A percentile compares a stretch with the other conserved stretches of the same genome.
Evolutionary conservation across 768 basidiomycete species (phyloP).

Genomic region (Rickenella mellea): DNA sequence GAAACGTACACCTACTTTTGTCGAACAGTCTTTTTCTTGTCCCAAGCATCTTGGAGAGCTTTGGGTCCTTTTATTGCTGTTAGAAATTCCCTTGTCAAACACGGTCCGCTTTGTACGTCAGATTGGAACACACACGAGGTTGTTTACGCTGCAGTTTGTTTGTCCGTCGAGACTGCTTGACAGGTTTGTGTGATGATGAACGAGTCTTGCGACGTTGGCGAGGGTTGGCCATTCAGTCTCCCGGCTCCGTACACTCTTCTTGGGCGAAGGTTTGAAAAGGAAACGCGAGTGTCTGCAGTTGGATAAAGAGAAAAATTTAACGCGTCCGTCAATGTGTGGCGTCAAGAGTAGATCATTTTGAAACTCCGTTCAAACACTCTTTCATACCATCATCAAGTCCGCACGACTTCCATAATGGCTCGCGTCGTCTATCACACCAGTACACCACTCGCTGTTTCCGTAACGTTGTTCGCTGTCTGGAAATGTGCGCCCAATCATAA

Average conservation of each 20-base stretch:
- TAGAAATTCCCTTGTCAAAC: constrained; percentile 1
- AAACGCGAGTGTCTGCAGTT: no score
- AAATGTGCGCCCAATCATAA: no score
- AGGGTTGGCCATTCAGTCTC: constrained; percentile 75
- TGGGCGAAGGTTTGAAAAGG: background rate
- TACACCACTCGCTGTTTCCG: background rate
- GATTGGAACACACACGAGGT: constrained; percentile 40
- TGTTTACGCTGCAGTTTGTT: constrained; percentile 73
- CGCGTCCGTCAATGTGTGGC: no score
- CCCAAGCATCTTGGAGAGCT: constrained; percentile 78
- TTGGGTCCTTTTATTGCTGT: constrained; percentile 76
- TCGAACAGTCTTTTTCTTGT: constrained; percentile 74
- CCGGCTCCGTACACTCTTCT: background rate
- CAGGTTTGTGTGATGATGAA: constrained; percentile 63
- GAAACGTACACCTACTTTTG: constrained; percentile 77
- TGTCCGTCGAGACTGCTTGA: constrained; percentile 66
- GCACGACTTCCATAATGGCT: background rate
- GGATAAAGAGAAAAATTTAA: no score
- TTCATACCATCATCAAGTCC: background rate
- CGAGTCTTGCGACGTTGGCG: constrained; percentile 83
- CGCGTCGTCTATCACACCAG: background rate
- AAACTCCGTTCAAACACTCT: no score
- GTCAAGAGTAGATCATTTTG: no score
- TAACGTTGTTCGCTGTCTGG: background rate
- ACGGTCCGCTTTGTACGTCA: background rate